Percentiles rank a stretch among this genome's conserved stretches.
These are phyloP conservation scores for Zelonia costaricensis DNA, from an alignment of 208 protist genomes.

Conservation along the genomic window DNA sequence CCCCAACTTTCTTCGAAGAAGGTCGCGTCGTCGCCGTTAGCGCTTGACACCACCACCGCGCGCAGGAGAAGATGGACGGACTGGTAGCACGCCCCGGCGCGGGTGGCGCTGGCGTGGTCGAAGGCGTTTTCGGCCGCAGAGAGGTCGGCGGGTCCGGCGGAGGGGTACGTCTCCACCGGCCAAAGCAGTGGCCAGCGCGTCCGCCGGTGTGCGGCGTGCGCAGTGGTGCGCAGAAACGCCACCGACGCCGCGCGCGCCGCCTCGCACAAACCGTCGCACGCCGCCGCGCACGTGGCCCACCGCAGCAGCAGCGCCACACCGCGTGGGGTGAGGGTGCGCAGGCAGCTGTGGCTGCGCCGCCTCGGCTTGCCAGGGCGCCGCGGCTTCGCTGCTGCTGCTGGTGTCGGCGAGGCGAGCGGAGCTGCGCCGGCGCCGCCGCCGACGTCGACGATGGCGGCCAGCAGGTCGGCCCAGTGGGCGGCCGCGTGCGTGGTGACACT, in stretches of 20 bases:
- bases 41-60: background rate
- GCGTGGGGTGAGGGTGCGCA: slow-evolving; percentile 4
- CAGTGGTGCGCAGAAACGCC: background rate
- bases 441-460: slow-evolving; percentile 11
- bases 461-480: slow-evolving; percentile 7
- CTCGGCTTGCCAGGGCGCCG: too few species aligned
- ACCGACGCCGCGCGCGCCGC: slow-evolving; percentile 21
- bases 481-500: background rate
- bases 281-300: slow-evolving; percentile 39
- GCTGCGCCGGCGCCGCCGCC: background rate
- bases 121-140: slow-evolving; percentile 10
- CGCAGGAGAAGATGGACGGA: slow-evolving; percentile 18
- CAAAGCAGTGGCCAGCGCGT: slow-evolving; percentile 21
- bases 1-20: slow-evolving; percentile 7
- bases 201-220: background rate
- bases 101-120: background rate
- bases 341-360: background rate
- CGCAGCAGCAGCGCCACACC: slow-evolving; percentile 37
- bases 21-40: background rate
- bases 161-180: slow-evolving; percentile 22
- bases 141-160: slow-evolving; percentile 3
- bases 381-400: too few species aligned
- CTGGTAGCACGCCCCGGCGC: slow-evolving; percentile 28
- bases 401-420: too few species aligned
- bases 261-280: slow-evolving; percentile 29